Evolutionary conservation across 441 rosid species (phyloP), one percentile per base, ranked within the genome.

Genomic region (Raphanus hybrid): DNA sequence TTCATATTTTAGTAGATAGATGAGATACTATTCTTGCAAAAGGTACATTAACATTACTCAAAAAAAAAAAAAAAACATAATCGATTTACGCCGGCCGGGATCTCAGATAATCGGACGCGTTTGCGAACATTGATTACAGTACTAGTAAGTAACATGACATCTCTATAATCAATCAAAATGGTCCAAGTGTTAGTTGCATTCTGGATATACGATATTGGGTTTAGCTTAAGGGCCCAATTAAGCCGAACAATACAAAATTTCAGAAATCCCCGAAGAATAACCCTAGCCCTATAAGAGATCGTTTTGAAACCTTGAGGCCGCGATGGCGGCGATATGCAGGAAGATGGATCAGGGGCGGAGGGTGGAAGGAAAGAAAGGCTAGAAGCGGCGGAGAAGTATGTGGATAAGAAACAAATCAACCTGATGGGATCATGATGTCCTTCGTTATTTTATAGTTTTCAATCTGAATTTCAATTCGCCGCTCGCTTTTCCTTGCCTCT

Each of bases 381-480:
- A 26, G 82, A 69, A 78, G 82, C 67, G 78, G 82, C 78, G 75
- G 67, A 64, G 78, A 78, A 78, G 14, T 18, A 63, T 78, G 82
- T 78, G 78, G 82, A 78, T 41, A 74, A 74, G n/a, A 57, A 54
- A 67, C 43, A 73, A 78, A 61, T 8, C 6, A 55, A 48, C 52
- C 70, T 68, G 70, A 67, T 34, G 82, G 82, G 67, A 10, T 62
- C 67, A 54, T 78, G 82, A 78, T 69, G 78, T 63, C 9, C 78
- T 63, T 74, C 59, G 54, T 52, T 73, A 73, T 5, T 26, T 1
- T 27, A 73, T 78, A 78, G 82, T 78, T 78, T 78, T 78, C 82
- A 78, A 78, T 78, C 82, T 78, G 82, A 78, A 78, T 78, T 73
- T 74, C 75, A 69, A 62, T 58, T 27, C 82, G 82, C 34, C 71